Base-by-base conservation (phyloP, 73 alveolate species). In the Paramecium primaurelia region DNA sequence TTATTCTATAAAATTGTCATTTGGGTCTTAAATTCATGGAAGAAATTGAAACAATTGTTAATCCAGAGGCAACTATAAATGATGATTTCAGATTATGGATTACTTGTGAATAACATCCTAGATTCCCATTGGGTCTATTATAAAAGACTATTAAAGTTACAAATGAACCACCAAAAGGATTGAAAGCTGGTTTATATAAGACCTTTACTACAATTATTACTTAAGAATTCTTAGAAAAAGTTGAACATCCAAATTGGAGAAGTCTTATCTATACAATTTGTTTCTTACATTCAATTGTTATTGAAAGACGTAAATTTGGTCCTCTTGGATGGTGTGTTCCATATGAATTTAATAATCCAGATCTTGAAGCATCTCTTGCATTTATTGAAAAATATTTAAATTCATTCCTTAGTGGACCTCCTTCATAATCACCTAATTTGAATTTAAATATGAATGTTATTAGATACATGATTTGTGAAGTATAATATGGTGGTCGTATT, bases 291-390 rank as follows among this genome's bases (percentile, higher is more conserved):
- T 97, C 99, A 25, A 95, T 98, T 86, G 99, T 98, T 28, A 92
- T 97, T 49, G 99, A 98, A 93, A 96, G 99, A 94, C 94, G 99
- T 87, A 98, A 98, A 94, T 98, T 96, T 97, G 99, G 99, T 92
- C 99, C 99, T 64, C 97, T 99, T 71, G 99, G 99, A 37, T 99
- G 99, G 99, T 98, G 99, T 94, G 98, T 99, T 47, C 99, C 99
- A 16, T 99, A 99, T 89, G 99, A 99, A 95, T 99, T 97, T 98
- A 99, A 99, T 96, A 97, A 97, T 96, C 98, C 99, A 7, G 99
- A 99, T 94, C 96, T 99, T 73, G 99, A 99, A 95, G 99, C 99
- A 37, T 98, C 99, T 12, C 96, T 96, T 47, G 88, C 95, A 77
- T 98, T 97, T 97, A 96, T 98, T 92, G 99, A 98, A 88, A 98